Evolutionary conservation across 1,284 basidiomycete genomes (phyloP).

Genomic region (Limonomyces culmigenus): DNA sequence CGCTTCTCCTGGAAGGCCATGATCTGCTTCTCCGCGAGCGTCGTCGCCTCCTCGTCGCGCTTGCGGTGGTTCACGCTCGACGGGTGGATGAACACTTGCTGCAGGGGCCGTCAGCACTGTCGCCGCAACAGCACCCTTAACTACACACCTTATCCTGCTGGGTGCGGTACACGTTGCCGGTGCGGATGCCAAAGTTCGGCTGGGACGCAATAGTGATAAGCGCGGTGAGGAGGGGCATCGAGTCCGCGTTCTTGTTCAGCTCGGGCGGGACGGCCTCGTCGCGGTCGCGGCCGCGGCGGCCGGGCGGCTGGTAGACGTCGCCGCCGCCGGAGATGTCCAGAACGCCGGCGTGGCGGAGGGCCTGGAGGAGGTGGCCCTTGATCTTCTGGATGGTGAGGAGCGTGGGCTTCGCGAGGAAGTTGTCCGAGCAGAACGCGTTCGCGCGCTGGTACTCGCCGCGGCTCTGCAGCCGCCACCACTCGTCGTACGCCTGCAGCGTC

Average conservation of each 20-base stretch:
- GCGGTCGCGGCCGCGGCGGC: conserved; percentile 5
- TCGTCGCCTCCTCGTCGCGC: conserved; percentile 29
- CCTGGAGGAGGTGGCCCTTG: conserved; percentile 66
- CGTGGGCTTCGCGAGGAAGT: conserved; percentile 81
- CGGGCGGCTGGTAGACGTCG: conserved; percentile 10
- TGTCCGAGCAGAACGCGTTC: conserved; percentile 69
- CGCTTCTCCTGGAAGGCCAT: conserved; percentile 81
- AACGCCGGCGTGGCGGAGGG: conserved; percentile 70
- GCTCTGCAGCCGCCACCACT: conserved; percentile 63
- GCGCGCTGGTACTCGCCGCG: conserved; percentile 45
- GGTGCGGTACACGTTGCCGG: conserved; percentile 67
- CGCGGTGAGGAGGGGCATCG: conserved; percentile 68
- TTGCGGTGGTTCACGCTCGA: conserved; percentile 78
- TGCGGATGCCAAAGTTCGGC: conserved; percentile 86
- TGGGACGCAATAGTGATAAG: conserved; percentile 78
- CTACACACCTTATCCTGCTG: conserved; percentile 68
- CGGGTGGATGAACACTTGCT: conserved; percentile 68
- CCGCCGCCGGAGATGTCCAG: conserved; percentile 64
- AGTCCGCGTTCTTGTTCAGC: conserved; percentile 63
- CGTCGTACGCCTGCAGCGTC: conserved; percentile 67
- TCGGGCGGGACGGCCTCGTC: conserved; percentile 38
- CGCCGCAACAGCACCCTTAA: conserved; percentile 2
- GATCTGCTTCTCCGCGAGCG: conserved; percentile 54
- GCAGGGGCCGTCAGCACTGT: conserved; percentile 7
- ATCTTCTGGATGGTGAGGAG: conserved; percentile 76